Conservation (phyloP, 2,329 filamentous ascomycete species). For the Aureobasidium subglaciale region DNA sequence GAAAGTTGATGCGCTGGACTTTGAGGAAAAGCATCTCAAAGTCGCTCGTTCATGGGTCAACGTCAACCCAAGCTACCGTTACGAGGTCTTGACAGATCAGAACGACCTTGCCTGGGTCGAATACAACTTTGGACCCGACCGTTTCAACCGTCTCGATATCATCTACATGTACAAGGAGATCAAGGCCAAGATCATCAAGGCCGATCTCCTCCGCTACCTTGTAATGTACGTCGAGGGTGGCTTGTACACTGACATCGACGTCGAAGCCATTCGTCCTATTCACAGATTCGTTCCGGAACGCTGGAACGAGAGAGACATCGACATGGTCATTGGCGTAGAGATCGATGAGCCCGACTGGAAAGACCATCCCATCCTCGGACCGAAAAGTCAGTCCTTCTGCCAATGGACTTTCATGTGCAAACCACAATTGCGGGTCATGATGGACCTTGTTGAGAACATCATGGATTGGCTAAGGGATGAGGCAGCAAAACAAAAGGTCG, state of each 20-base stretch:
- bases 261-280: conserved; percentile 45
- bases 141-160: conserved; percentile 58
- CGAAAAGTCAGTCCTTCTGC: conserved; percentile 61
- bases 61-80: conserved; percentile 60
- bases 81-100: conserved; percentile 62
- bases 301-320: conserved; percentile 52
- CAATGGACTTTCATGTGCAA: conserved; percentile 67
- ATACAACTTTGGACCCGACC: conserved; percentile 57
- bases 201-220: conserved; percentile 56
- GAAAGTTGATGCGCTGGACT: conserved; percentile 61
- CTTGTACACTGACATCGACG: conserved; percentile 53
- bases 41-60: conserved; percentile 57
- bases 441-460: conserved; percentile 59
- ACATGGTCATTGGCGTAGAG: conserved; percentile 61
- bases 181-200: conserved; percentile 56
- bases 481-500: conserved; percentile 48
- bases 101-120: conserved; percentile 64
- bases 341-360: conserved; percentile 59
- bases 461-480: conserved; percentile 56
- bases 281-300: conserved; percentile 52
- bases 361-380: conserved; percentile 56
- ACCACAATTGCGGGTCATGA: conserved; percentile 58
- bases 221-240: conserved; percentile 59
- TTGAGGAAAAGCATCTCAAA: conserved; percentile 56
- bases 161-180: conserved; percentile 52